Percentiles rank a stretch among this genome's conserved stretches.
These are phyloP conservation scores for Perkinsus marinus DNA, from an alignment of 169 alveolate species.

Conservation along the genomic window DNA sequence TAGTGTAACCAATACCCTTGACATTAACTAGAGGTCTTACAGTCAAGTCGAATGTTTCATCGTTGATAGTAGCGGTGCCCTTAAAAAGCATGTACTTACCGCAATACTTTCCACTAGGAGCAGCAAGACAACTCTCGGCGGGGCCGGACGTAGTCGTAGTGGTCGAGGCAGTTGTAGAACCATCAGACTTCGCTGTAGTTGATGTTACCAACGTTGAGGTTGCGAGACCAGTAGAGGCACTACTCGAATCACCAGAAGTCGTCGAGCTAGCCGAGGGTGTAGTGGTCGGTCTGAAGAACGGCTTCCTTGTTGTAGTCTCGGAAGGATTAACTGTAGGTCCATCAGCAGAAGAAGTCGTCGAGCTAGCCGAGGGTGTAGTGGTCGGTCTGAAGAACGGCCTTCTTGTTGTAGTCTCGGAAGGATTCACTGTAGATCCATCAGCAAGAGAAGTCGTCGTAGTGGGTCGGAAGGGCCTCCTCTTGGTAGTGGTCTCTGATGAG, in stretches of 20 bases:
- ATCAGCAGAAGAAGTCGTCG: background rate
- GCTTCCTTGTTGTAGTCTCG: too few species aligned
- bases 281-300: too few species aligned
- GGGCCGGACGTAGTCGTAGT: background rate
- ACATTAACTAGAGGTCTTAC: background rate
- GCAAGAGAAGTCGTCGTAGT: too few species aligned
- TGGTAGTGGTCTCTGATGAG: too few species aligned
- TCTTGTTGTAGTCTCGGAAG: background rate
- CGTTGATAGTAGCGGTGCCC: background rate
- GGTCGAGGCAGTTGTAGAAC: background rate
- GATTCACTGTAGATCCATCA: too few species aligned
- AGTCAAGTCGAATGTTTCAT: background rate
- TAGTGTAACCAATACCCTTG: background rate
- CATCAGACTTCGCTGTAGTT: background rate
- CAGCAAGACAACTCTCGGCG: background rate
- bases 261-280: too few species aligned
- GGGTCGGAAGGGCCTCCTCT: too few species aligned
- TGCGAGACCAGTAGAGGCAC: too few species aligned
- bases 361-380: background rate
- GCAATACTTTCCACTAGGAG: background rate
- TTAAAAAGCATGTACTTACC: background rate
- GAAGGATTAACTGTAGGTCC: background rate
- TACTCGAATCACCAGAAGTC: too few species aligned
- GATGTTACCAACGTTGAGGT: too few species aligned
- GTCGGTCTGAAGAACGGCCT: background rate